Evolutionary conservation across 306 rosid species (phyloP).

Genomic region (Vigna angularis): DNA sequence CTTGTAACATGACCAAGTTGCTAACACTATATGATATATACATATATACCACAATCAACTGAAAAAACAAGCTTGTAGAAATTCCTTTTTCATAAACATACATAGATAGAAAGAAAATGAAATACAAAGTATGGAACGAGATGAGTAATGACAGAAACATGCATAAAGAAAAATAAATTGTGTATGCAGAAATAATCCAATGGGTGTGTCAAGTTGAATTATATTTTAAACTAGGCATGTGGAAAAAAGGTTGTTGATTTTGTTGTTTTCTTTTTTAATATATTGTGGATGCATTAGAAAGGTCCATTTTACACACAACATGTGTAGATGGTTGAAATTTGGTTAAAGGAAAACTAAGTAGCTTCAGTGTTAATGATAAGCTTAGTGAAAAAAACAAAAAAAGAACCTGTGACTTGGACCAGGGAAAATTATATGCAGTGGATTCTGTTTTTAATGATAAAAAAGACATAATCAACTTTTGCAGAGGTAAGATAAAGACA

Average conservation of each 20-base stretch:
- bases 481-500: not conserved
- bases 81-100: not conserved
- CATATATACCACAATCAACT: conserved; percentile 16
- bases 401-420: not conserved
- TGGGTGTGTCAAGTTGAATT: conserved; percentile 16
- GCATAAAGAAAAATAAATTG: not conserved
- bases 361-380: no score
- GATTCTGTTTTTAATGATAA: not conserved
- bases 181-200: not conserved
- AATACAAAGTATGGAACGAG: not conserved
- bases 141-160: not conserved
- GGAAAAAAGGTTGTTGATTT: not conserved
- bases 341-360: no score
- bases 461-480: not conserved
- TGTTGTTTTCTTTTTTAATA: not conserved
- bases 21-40: conserved; percentile 22
- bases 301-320: no score
- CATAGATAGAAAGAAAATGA: not conserved
- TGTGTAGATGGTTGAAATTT: no score
- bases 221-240: conserved; percentile 40
- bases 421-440: not conserved
- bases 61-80: not conserved
- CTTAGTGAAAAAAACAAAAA: not conserved
- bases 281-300: not conserved
- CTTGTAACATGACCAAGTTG: conserved; percentile 39